Percentiles rank a stretch among this genome's conserved stretches.
Evolutionary conservation across 2,329 filamentous ascomycete genomes (phyloP).

Genomic region (Ilyonectria robusta): DNA sequence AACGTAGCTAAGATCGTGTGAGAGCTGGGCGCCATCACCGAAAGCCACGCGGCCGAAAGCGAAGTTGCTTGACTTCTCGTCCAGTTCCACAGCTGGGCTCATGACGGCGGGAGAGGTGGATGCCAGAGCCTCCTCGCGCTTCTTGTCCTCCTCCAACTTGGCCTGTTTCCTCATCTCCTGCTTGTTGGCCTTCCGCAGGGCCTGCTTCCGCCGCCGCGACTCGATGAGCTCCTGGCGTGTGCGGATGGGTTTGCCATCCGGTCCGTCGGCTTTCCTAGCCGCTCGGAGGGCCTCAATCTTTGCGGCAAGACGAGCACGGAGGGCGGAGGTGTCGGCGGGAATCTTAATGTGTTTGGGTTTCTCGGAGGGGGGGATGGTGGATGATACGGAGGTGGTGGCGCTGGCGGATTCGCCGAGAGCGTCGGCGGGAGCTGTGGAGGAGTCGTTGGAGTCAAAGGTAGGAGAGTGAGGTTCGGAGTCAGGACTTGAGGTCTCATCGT

Average conservation of each 20-base stretch:
- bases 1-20: constrained; percentile 78
- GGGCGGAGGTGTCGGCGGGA: constrained; percentile 79
- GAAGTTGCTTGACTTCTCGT: constrained; percentile 76
- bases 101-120: constrained; percentile 74
- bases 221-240: constrained; percentile 95
- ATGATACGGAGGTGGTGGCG: constrained; percentile 78
- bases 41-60: constrained; percentile 95
- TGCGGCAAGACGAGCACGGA: constrained; percentile 84
- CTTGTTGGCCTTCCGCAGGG: constrained; percentile 88
- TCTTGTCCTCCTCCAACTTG: constrained; percentile 82
- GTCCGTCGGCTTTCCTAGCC: constrained; percentile 87
- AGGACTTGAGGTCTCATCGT: constrained; percentile 65
- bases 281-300: constrained; percentile 89
- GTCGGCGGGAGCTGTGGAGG: constrained; percentile 56
- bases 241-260: constrained; percentile 81
- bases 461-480: constrained; percentile 66
- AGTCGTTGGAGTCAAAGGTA: constrained; percentile 69
- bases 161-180: constrained; percentile 85
- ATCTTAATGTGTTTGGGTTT: constrained; percentile 77
- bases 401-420: constrained; percentile 64
- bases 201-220: constrained; percentile 87
- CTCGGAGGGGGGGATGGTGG: constrained; percentile 71
- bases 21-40: constrained; percentile 84
- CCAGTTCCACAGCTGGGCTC: constrained; percentile 67
- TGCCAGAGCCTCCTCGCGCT: constrained; percentile 74